These are phyloP conservation scores for Claviceps digitariae DNA, from an alignment of 2,329 filamentous ascomycete genomes.

Conservation along the genomic window DNA sequence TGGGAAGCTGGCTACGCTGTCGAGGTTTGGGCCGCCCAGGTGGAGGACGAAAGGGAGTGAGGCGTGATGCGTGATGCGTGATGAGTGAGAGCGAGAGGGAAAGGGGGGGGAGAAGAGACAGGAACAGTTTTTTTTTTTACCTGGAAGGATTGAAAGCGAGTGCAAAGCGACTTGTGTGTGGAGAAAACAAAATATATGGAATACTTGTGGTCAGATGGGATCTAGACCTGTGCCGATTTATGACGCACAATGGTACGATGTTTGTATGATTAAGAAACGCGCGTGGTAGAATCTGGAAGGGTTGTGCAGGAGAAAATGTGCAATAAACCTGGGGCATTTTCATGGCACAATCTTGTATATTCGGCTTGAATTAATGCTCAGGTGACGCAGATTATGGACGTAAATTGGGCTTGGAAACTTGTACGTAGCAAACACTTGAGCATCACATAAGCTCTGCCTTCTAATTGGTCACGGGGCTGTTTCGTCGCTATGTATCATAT, in stretches of 20 bases:
- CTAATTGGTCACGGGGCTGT: neutral
- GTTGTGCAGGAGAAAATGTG: neutral
- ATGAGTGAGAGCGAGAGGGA: neutral
- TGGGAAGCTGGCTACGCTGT: slow-evolving; percentile 38
- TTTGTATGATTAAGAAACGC: slow-evolving; percentile 1
- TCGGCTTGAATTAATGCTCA: neutral
- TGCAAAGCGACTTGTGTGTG: too few relatives aligned
- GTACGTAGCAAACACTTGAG: neutral
- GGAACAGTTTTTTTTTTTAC: too few relatives aligned
- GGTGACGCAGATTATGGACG: neutral
- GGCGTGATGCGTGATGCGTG: slow-evolving; percentile 14
- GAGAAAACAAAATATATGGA: too few relatives aligned
- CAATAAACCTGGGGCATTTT: neutral
- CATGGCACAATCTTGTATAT: neutral
- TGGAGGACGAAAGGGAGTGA: slow-evolving; percentile 29
- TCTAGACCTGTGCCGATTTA: neutral
- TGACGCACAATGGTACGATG: neutral
- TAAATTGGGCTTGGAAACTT: neutral
- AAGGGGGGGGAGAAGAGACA: neutral
- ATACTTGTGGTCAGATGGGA: too few relatives aligned
- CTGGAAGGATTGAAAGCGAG: too few relatives aligned
- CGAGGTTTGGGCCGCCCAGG: slow-evolving; percentile 33
- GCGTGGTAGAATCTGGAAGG: neutral
- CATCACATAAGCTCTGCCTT: neutral
- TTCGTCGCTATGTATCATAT: neutral